These are phyloP conservation scores for Fraxinus angustifolia DNA, from an alignment of 305 asterid species.

Conservation along the genomic window DNA sequence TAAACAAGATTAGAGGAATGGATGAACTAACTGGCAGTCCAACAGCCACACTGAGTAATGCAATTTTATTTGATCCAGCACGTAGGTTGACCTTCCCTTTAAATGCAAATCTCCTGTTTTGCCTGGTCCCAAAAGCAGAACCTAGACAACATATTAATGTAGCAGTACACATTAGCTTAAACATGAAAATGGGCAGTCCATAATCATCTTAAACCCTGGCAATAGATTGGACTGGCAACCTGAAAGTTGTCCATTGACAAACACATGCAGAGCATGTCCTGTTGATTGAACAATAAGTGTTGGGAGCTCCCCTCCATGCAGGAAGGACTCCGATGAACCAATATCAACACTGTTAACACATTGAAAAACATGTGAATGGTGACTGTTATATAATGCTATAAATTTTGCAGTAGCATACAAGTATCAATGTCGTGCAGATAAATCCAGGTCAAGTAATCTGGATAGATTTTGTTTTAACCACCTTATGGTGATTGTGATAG, in stretches of 20 bases:
- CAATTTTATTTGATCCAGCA: slow-evolving; percentile 70
- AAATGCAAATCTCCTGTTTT: slow-evolving; percentile 62
- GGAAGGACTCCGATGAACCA: slow-evolving; percentile 73
- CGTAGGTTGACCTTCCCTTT: slow-evolving; percentile 55
- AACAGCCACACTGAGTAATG: slow-evolving; percentile 90
- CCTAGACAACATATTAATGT: slow-evolving; percentile 39
- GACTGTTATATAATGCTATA: neutral
- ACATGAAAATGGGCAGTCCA: neutral
- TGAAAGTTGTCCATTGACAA: slow-evolving; percentile 71
- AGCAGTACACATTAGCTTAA: slow-evolving; percentile 3
- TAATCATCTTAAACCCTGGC: neutral
- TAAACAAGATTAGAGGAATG: neutral
- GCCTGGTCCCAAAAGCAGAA: slow-evolving; percentile 87
- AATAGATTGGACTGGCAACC: slow-evolving; percentile 38
- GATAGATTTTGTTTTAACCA: neutral
- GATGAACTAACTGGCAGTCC: slow-evolving; percentile 81
- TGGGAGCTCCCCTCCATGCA: slow-evolving; percentile 71
- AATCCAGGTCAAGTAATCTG: neutral
- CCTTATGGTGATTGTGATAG: neutral
- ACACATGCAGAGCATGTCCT: slow-evolving; percentile 81
- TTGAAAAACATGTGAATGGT: neutral
- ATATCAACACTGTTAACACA: slow-evolving; percentile 59
- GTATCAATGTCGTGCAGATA: neutral
- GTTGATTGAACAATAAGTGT: slow-evolving; percentile 72
- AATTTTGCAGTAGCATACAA: neutral